A percentile compares a stretch with the other conserved stretches of the same genome.
These are phyloP conservation scores for Linum usitatissimum DNA, from an alignment of 345 rosid species.

Conservation along the genomic window DNA sequence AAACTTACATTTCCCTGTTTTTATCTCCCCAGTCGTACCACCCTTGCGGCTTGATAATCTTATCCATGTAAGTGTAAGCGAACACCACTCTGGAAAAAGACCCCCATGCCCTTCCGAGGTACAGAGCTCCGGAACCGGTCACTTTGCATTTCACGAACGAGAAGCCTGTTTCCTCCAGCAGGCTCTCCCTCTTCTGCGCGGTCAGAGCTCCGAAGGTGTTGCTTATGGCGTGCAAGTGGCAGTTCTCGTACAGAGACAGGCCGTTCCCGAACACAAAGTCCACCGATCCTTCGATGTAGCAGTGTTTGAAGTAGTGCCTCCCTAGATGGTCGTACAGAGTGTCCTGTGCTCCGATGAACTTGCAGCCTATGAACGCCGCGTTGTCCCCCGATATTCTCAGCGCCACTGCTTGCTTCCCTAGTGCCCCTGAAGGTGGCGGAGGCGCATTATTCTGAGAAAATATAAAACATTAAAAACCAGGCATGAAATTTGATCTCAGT, in stretches of 20 bases:
- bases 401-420: conserved; percentile 37
- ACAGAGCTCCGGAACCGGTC: conserved; percentile 2
- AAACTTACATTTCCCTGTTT: conserved; percentile 13
- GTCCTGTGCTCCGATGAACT: conserved; percentile 35
- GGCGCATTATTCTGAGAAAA: conserved; percentile 29
- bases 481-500: too few species aligned
- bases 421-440: conserved; percentile 29
- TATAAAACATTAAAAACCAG: too few species aligned
- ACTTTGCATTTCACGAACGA: not conserved
- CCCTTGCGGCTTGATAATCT: not conserved
- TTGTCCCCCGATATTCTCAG: conserved; percentile 33
- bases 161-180: conserved; percentile 6
- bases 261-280: conserved; percentile 42
- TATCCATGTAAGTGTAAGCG: conserved; percentile 5
- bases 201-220: conserved; percentile 22
- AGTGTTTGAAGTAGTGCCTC: conserved; percentile 31
- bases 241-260: conserved; percentile 23
- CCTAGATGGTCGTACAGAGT: conserved; percentile 36
- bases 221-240: conserved; percentile 36
- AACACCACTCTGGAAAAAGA: not conserved
- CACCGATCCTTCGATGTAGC: conserved; percentile 37
- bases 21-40: conserved; percentile 3
- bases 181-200: conserved; percentile 1
- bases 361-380: conserved; percentile 32
- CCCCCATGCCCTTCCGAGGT: conserved; percentile 5